Evolutionary conservation across 164 flowering plant species (phyloP).

Genomic region (Magnolia officinalis): DNA sequence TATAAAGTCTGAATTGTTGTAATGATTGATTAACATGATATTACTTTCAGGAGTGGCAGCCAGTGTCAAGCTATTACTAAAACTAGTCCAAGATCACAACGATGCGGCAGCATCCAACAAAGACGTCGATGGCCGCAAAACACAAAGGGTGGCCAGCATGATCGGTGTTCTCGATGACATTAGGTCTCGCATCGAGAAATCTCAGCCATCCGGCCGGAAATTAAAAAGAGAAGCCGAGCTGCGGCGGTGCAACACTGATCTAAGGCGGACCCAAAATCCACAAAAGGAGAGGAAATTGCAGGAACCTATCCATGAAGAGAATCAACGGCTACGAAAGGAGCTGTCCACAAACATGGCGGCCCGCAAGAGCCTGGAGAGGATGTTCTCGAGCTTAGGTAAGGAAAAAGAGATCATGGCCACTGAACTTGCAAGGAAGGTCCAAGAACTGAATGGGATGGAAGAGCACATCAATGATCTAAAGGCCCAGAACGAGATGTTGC

Average conservation of each 20-base stretch:
- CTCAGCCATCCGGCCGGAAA: slow-evolving; percentile 27
- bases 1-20: neutral
- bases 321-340: slow-evolving; percentile 45
- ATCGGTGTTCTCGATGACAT: slow-evolving; percentile 59
- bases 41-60: slow-evolving; percentile 45
- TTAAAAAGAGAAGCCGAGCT: slow-evolving; percentile 29
- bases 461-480: slow-evolving; percentile 61
- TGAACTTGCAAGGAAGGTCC: slow-evolving; percentile 65
- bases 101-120: slow-evolving; percentile 33
- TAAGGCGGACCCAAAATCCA: slow-evolving; percentile 13
- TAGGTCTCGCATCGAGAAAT: slow-evolving; percentile 44
- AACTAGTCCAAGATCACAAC: slow-evolving; percentile 59
- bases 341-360: slow-evolving; percentile 51
- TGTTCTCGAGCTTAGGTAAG: slow-evolving; percentile 85
- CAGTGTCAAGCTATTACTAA: slow-evolving; percentile 49
- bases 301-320: slow-evolving; percentile 38
- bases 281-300: slow-evolving; percentile 18
- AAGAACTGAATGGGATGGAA: slow-evolving; percentile 55
- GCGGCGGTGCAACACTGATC: slow-evolving; percentile 58
- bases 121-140: slow-evolving; percentile 35
- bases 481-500: slow-evolving; percentile 60
- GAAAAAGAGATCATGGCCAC: slow-evolving; percentile 82
- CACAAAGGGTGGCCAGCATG: slow-evolving; percentile 56
- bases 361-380: slow-evolving; percentile 58
- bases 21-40: neutral